A percentile compares a stretch with the other conserved stretches of the same genome.
Evolutionary conservation across 2,329 filamentous ascomycete species (phyloP).

Genomic region (Kalmusia sp.): DNA sequence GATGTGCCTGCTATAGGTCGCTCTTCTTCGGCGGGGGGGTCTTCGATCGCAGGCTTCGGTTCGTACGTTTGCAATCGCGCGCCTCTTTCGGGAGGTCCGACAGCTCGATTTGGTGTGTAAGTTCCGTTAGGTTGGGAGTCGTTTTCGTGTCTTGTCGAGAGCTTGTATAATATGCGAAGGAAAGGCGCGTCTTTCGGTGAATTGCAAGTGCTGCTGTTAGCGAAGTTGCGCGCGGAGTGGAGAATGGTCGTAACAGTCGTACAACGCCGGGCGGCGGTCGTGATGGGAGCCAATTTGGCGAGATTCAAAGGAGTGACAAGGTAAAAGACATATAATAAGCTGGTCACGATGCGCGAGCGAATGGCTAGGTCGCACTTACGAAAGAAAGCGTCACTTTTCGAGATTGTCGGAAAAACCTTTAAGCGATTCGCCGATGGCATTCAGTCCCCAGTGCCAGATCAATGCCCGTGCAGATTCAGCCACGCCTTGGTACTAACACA

Average conservation of each 20-base stretch:
- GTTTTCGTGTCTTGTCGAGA: slow-evolving; percentile 4
- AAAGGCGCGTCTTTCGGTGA: slow-evolving; percentile 2
- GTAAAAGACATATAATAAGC: background rate
- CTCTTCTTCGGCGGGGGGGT: background rate
- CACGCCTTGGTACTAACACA: no score
- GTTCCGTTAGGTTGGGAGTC: background rate
- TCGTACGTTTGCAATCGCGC: background rate
- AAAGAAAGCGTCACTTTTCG: background rate
- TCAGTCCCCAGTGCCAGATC: background rate
- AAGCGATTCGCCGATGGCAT: background rate
- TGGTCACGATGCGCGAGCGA: background rate
- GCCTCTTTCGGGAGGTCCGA: background rate
- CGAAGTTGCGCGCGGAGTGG: slow-evolving; percentile 21
- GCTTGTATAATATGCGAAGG: background rate
- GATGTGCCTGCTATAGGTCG: background rate
- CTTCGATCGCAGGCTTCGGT: background rate
- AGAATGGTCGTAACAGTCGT: slow-evolving; percentile 31
- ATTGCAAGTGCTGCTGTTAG: slow-evolving; percentile 8
- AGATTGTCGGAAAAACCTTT: background rate
- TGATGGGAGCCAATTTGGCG: slow-evolving; percentile 40
- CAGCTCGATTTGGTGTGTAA: slow-evolving; percentile 1
- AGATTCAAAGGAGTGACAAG: background rate
- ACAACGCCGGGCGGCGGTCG: slow-evolving; percentile 30
- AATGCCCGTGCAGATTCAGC: background rate
- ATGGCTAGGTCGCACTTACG: background rate